Evolutionary conservation across 768 basidiomycete genomes (phyloP).

Genomic region (Cystobasidium tubakii): DNA sequence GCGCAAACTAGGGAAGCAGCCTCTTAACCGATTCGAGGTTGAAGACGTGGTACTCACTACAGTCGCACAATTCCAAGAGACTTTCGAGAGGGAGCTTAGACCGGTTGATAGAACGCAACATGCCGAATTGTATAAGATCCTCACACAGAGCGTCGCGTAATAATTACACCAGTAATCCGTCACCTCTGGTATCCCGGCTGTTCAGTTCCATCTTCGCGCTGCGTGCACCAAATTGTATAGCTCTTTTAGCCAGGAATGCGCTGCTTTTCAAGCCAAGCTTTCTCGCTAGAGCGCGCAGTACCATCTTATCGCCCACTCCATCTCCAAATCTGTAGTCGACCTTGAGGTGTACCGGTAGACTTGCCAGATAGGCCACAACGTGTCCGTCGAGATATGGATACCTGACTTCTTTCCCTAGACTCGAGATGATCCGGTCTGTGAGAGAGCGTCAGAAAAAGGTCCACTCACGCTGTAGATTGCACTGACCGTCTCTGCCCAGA

Average conservation of each 20-base stretch:
- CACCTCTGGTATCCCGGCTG: conserved; percentile 36
- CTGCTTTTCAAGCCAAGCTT: conserved; percentile 72
- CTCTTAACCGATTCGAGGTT: conserved; percentile 2
- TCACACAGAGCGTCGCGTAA: not conserved
- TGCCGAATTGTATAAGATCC: not conserved
- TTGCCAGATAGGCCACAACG: conserved; percentile 39
- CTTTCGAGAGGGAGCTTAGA: conserved; percentile 22
- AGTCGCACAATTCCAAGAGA: conserved; percentile 16
- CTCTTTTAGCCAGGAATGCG: conserved; percentile 72
- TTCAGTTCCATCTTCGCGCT: conserved; percentile 46
- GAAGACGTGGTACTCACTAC: conserved; percentile 33
- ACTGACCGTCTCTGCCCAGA: conserved; percentile 70
- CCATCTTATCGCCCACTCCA: conserved; percentile 83
- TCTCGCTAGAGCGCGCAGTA: conserved; percentile 66
- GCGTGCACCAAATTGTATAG: conserved; percentile 82
- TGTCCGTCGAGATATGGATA: conserved; percentile 59
- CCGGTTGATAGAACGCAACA: not conserved
- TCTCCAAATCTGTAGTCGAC: conserved; percentile 66
- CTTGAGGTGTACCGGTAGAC: conserved; percentile 72
- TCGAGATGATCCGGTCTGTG: conserved; percentile 72
- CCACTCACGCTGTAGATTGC: not conserved
- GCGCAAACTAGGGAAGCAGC: conserved; percentile 1
- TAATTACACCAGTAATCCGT: not conserved
- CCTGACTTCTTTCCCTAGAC: conserved; percentile 85
- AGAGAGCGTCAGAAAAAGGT: not conserved